Base-by-base conservation (phyloP, 345 rosid species). In the Citrus glauca region DNA sequence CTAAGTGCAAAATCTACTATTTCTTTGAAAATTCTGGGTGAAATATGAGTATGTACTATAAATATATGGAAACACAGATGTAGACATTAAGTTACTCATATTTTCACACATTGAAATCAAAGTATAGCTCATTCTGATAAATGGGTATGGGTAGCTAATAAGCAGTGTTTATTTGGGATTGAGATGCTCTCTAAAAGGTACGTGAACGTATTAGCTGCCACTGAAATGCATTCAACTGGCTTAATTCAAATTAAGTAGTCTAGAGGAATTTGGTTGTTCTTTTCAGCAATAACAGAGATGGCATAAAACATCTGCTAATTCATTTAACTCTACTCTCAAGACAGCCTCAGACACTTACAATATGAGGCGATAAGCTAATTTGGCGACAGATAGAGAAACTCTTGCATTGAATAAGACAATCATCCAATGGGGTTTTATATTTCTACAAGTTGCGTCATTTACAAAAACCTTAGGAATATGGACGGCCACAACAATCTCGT, bases 381-480 rank as follows among this genome's bases (percentile, higher is more conserved):
- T 1, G 1, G 35, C 11, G 30, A 22, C 69, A 64, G 22, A 42
- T 16, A 75, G 24, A 13, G 13, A 48, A 7, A 75, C 24, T n/a
- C 25, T 45, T 22, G 4, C 28, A 27, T 28, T 65, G 64, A 50
- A 66, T 9, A 53, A 67, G 32, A 50, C 32, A 75, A 65, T 64
- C 70, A 22, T 53, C 63, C 40, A 50, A 32, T 1, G 8, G 48
- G 70, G 33, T 48, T n/a, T 48, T 14, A 37, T 24, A 56, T 35
- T 35, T 55, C 57, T 76, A 76, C 79, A 66, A 64, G 57, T 65
- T 35, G 72, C 66, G 57, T 66, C 25, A 33, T 66, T 76, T 66
- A 76, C 79, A 76, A 69, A 61, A 66, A 55, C 79, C 35, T 66
- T 28, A 66, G 27, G 65, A 24, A 76, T 55, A 25, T 76, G 27